These are phyloP conservation scores for Elsinoe ampelina DNA, from an alignment of 2,329 filamentous ascomycete genomes.

Conservation along the genomic window DNA sequence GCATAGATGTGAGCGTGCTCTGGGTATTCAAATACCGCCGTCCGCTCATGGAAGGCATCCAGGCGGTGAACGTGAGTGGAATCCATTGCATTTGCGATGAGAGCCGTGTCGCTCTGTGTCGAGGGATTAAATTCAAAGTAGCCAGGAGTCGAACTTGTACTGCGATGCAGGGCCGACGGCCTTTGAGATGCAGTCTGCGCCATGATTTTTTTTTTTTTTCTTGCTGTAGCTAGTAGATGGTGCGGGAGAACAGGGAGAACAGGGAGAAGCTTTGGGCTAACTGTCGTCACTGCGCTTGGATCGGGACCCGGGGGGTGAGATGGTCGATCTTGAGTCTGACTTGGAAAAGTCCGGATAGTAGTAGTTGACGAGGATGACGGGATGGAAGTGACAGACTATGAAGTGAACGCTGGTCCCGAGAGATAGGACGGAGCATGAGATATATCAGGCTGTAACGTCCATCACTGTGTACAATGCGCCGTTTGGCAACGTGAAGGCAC, in stretches of 20 bases:
- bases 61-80: conserved; percentile 15
- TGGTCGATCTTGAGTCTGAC: background rate
- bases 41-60: conserved; percentile 16
- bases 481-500: conserved; percentile 8
- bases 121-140: conserved; percentile 15
- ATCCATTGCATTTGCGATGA: conserved; percentile 13
- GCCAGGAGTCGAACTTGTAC: conserved; percentile 7
- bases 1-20: conserved; percentile 17
- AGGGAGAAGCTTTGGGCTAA: background rate
- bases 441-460: conserved; percentile 11
- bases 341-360: too few relatives aligned
- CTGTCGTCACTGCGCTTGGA: conserved; percentile 10
- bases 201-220: conserved; percentile 11
- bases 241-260: conserved; percentile 9
- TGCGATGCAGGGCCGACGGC: conserved; percentile 13
- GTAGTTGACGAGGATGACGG: background rate
- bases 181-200: conserved; percentile 11
- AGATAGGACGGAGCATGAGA: conserved; percentile 9
- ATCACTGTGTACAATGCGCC: conserved; percentile 13
- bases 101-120: conserved; percentile 6
- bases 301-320: background rate
- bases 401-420: background rate
- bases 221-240: conserved; percentile 13
- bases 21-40: conserved; percentile 16
- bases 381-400: background rate